Conservation (phyloP, 1,284 basidiomycete genomes). For the Sporisorium scitamineum region DNA sequence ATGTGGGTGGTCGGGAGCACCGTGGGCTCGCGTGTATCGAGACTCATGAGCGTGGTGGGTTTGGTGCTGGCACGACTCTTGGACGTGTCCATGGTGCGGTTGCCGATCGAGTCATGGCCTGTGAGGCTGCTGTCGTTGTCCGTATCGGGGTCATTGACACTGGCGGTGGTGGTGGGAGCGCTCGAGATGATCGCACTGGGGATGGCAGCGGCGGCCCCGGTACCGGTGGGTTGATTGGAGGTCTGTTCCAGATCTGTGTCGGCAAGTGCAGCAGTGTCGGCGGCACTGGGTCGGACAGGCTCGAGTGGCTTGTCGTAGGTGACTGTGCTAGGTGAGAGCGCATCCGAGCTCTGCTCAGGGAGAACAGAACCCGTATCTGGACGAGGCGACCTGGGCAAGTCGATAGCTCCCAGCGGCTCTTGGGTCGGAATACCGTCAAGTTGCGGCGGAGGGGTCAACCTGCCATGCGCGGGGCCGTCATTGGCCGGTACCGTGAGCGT, state of each 20-base stretch:
- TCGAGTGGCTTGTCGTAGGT: constrained; percentile 17
- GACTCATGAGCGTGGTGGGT: constrained; percentile 89
- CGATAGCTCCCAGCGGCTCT: constrained; percentile 51
- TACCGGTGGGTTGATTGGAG: background rate
- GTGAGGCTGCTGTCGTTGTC: constrained; percentile 40
- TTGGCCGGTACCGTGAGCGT: constrained; percentile 38
- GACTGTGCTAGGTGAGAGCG: constrained; percentile 13
- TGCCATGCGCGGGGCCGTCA: constrained; percentile 12
- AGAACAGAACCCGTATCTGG: constrained; percentile 7
- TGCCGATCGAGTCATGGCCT: constrained; percentile 54
- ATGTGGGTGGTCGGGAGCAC: constrained; percentile 80
- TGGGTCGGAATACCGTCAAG: constrained; percentile 47
- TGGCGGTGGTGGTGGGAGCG: background rate
- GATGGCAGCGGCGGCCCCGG: constrained; percentile 22
- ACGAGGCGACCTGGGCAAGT: constrained; percentile 37
- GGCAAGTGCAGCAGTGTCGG: background rate
- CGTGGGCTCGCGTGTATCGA: constrained; percentile 73
- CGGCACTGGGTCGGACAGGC: background rate
- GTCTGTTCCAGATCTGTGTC: background rate
- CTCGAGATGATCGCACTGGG: constrained; percentile 13
- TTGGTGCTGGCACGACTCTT: constrained; percentile 90
- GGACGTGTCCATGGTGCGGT: constrained; percentile 60
- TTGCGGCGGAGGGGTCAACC: constrained; percentile 49
- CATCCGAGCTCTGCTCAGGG: background rate
- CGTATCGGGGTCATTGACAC: constrained; percentile 19